A percentile compares a stretch with the other conserved stretches of the same genome.
phyloP scores from a whole-genome alignment of 2,329 filamentous ascomycete species.

The Cercospora sp. region DNA sequence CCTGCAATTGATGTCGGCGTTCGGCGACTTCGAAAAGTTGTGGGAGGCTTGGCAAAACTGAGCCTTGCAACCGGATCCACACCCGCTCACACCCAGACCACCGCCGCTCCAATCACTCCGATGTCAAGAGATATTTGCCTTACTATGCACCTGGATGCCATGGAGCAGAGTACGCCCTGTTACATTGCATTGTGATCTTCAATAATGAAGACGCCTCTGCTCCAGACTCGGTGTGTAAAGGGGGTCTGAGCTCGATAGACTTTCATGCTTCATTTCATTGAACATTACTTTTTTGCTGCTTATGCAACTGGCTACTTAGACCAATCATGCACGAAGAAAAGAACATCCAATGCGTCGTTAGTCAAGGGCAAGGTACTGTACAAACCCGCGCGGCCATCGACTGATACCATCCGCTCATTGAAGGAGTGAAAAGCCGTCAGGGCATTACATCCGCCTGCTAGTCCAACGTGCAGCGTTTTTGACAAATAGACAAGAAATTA shows the following conservation, averaged over 20 bases:
- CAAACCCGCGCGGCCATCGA: slow-evolving; percentile 16
- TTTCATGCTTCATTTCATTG: slow-evolving; percentile 15
- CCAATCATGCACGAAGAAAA: slow-evolving; percentile 23
- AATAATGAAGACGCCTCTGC: not conserved
- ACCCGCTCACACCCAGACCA: not conserved
- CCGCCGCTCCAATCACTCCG: not conserved
- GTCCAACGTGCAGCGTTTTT: slow-evolving; percentile 8
- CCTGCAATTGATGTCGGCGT: not conserved
- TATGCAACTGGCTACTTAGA: slow-evolving; percentile 15
- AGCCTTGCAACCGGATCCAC: not conserved
- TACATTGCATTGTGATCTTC: not conserved
- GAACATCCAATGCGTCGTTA: slow-evolving; percentile 11
- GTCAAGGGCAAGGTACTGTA: slow-evolving; percentile 23
- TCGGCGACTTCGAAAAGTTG: slow-evolving; percentile 8
- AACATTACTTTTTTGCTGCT: slow-evolving; percentile 18
- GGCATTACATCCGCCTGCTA: slow-evolving; percentile 20
- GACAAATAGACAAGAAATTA: slow-evolving; percentile 22
- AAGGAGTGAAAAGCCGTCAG: slow-evolving; percentile 26
- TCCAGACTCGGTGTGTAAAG: not conserved
- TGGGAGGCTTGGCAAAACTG: slow-evolving; percentile 4
- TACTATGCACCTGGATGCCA: not conserved
- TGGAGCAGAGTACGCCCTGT: not conserved
- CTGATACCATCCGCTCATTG: slow-evolving; percentile 14
- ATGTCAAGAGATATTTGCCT: not conserved
- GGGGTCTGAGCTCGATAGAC: not conserved